Evolutionary conservation across 495 filamentous ascomycete genomes (phyloP).

Genomic region (Gamarada debralockiae): DNA sequence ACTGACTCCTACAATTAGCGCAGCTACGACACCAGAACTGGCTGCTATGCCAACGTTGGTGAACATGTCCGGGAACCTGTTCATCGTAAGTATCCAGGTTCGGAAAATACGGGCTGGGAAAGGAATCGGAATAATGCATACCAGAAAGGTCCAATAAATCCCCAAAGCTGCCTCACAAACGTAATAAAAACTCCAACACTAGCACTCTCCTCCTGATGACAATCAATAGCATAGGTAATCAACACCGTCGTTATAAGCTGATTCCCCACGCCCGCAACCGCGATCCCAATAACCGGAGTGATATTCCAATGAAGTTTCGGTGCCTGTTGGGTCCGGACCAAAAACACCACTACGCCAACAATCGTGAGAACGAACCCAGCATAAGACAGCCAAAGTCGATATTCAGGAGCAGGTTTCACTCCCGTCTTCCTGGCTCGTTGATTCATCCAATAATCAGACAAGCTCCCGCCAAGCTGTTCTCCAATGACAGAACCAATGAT

Average conservation of each 20-base stretch:
- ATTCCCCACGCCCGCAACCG: conserved; percentile 45
- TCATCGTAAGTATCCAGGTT: conserved; percentile 16
- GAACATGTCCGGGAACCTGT: conserved; percentile 46
- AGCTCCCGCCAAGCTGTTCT: conserved; percentile 47
- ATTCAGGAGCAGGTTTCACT: conserved; percentile 32
- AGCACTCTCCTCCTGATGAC: conserved; percentile 42
- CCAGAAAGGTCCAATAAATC: conserved; percentile 39
- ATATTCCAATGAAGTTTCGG: conserved; percentile 40
- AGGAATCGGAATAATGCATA: not conserved
- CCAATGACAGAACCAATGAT: conserved; percentile 52
- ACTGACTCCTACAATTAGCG: conserved; percentile 36
- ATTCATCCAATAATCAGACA: conserved; percentile 47
- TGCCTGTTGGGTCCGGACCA: conserved; percentile 36
- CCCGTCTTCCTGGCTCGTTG: conserved; percentile 26
- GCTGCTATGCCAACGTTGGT: conserved; percentile 35
- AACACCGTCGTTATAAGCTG: conserved; percentile 52
- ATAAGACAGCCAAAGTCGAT: conserved; percentile 49
- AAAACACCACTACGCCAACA: conserved; percentile 45
- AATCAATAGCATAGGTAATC: conserved; percentile 51
- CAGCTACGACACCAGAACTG: conserved; percentile 37
- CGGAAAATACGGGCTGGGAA: conserved; percentile 36
- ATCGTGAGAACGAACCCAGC: conserved; percentile 41
- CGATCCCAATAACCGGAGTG: conserved; percentile 45
- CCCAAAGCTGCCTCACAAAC: conserved; percentile 48
- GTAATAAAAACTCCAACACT: conserved; percentile 54